Evolutionary conservation across 2,329 filamentous ascomycete species (phyloP).

Genomic region (Myriosclerotinia curreyana): DNA sequence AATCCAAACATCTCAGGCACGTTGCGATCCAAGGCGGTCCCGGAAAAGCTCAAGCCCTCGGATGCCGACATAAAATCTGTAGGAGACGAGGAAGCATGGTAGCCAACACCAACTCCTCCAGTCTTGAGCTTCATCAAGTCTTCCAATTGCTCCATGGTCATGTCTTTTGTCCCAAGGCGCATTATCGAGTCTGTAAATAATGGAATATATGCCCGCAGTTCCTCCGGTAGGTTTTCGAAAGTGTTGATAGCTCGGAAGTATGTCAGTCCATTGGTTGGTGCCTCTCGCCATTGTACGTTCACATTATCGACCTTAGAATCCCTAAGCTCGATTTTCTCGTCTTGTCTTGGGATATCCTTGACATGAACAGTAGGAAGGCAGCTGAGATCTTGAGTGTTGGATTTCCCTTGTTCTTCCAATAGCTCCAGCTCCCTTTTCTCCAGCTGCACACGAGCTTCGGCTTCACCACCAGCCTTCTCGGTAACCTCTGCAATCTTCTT

Average conservation of each 20-base stretch:
- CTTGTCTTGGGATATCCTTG: slow-evolving; percentile 78
- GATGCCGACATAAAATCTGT: slow-evolving; percentile 65
- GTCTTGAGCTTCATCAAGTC: slow-evolving; percentile 96
- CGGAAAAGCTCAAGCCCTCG: slow-evolving; percentile 81
- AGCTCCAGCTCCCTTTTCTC: slow-evolving; percentile 77
- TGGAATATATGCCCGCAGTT: slow-evolving; percentile 79
- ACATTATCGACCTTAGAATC: slow-evolving; percentile 65
- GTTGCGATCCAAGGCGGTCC: slow-evolving; percentile 86
- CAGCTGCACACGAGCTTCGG: slow-evolving; percentile 68
- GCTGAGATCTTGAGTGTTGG: slow-evolving; percentile 78
- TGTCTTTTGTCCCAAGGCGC: slow-evolving; percentile 83
- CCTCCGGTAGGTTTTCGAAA: slow-evolving; percentile 75
- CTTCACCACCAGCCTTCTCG: slow-evolving; percentile 64
- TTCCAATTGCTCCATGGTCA: slow-evolving; percentile 91
- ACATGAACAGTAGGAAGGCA: slow-evolving; percentile 87
- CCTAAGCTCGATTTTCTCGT: slow-evolving; percentile 57
- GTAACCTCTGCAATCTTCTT: slow-evolving; percentile 70
- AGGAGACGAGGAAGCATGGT: slow-evolving; percentile 78
- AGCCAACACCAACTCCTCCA: slow-evolving; percentile 80
- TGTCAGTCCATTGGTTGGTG: slow-evolving; percentile 90
- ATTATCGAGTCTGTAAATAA: slow-evolving; percentile 91
- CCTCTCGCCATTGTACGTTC: slow-evolving; percentile 84
- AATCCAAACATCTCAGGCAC: slow-evolving; percentile 89
- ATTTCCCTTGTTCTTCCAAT: slow-evolving; percentile 77
- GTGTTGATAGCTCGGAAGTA: slow-evolving; percentile 90